Evolutionary conservation across 2,329 filamentous ascomycete genomes (phyloP).

Genomic region (Hypocreales sp.): DNA sequence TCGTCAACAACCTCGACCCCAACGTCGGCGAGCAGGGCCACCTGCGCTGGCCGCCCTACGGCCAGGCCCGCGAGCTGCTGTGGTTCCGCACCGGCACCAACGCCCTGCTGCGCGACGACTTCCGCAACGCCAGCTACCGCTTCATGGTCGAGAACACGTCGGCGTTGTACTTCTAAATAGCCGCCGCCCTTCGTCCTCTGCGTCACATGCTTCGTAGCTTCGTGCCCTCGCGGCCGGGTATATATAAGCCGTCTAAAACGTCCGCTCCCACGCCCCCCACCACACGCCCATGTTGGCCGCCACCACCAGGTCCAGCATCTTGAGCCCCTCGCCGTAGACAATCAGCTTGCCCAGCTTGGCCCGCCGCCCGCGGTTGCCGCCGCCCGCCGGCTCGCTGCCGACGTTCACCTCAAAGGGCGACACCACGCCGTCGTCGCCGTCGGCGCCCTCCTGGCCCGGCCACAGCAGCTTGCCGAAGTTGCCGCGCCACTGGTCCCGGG

Average conservation of each 20-base stretch:
- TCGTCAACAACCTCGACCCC: neutral
- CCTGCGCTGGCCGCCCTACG: neutral
- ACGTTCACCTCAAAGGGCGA: conserved; percentile 53
- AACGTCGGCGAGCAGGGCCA: neutral
- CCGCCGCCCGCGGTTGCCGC: conserved; percentile 69
- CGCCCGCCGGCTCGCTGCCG: conserved; percentile 71
- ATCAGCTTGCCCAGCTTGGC: conserved; percentile 92
- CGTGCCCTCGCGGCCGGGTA: too few relatives aligned
- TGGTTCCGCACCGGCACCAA: neutral
- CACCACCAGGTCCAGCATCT: conserved; percentile 89
- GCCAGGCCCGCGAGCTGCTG: neutral
- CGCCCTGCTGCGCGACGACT: neutral
- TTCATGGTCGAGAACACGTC: neutral
- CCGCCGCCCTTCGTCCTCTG: too few relatives aligned
- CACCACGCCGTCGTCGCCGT: conserved; percentile 21
- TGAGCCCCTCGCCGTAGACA: conserved; percentile 73
- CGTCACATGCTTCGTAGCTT: too few relatives aligned
- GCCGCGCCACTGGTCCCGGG: conserved; percentile 21
- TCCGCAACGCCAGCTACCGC: too few relatives aligned
- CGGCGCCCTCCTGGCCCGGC: conserved; percentile 16
- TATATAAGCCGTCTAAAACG: conserved; percentile 14
- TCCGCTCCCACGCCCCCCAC: conserved; percentile 74
- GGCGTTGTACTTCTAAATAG: neutral
- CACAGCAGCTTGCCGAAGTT: conserved; percentile 25
- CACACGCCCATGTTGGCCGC: conserved; percentile 85